These are phyloP conservation scores for Bacidia rubella DNA, from an alignment of 495 filamentous ascomycete species.

Conservation along the genomic window DNA sequence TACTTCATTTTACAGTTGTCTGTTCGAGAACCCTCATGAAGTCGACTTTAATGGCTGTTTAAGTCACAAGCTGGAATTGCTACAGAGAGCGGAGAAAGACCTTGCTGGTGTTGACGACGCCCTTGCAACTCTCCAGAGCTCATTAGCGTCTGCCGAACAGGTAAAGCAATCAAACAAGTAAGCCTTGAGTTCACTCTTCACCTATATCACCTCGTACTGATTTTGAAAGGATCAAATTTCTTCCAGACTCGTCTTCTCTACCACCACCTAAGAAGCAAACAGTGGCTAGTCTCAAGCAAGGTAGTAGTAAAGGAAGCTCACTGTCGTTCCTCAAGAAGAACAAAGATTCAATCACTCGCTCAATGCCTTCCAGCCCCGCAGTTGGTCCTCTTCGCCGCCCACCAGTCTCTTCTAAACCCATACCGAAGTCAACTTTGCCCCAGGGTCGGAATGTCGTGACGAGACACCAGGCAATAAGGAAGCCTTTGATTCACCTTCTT, in stretches of 20 bases:
- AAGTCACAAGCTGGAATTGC: constrained; percentile 43
- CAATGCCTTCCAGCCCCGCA: constrained; percentile 51
- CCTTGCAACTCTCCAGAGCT: constrained; percentile 42
- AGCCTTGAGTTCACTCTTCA: neutral
- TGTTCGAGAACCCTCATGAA: constrained; percentile 25
- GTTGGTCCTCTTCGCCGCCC: constrained; percentile 31
- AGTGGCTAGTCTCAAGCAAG: constrained; percentile 19
- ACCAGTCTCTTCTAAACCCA: constrained; percentile 26
- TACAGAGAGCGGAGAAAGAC: constrained; percentile 40
- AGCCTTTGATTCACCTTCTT: constrained; percentile 59
- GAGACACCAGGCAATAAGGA: constrained; percentile 38
- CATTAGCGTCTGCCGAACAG: constrained; percentile 33
- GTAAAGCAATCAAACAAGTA: constrained; percentile 42
- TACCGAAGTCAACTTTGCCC: constrained; percentile 16
- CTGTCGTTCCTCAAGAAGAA: constrained; percentile 31
- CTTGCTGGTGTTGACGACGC: constrained; percentile 39
- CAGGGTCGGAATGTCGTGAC: constrained; percentile 40
- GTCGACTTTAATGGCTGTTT: constrained; percentile 37
- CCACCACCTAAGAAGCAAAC: constrained; percentile 21
- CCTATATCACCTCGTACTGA: constrained; percentile 11
- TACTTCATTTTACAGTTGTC: constrained; percentile 37
- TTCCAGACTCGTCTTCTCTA: constrained; percentile 18
- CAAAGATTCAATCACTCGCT: constrained; percentile 36
- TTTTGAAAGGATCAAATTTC: constrained; percentile 24
- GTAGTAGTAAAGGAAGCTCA: constrained; percentile 18